These are phyloP conservation scores for Dictyostelium purpureum DNA, from an alignment of 78 protist genomes.

Conservation along the genomic window DNA sequence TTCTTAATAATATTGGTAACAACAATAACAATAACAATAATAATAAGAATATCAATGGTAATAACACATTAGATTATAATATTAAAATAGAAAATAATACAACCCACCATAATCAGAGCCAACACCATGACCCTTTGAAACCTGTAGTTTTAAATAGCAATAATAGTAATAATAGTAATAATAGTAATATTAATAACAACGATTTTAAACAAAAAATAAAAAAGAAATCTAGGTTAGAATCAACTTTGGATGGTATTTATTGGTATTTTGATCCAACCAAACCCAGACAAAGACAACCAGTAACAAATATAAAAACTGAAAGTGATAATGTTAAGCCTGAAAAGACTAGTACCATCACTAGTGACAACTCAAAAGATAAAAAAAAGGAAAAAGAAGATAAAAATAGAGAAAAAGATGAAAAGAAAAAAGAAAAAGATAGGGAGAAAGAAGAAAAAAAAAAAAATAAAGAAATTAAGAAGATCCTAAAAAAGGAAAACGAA, in stretches of 20 bases:
- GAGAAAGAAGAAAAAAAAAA: background rate
- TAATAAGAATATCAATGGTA: background rate
- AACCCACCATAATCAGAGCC: background rate
- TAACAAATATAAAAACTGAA: background rate
- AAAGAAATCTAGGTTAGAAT: conserved; percentile 15
- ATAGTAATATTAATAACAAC: background rate
- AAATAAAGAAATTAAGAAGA: too few relatives aligned
- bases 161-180: background rate
- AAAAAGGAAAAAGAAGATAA: background rate
- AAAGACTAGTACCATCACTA: background rate
- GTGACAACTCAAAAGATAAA: background rate
- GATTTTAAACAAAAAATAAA: background rate
- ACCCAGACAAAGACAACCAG: background rate
- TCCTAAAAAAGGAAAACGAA: background rate
- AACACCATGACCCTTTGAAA: too few relatives aligned
- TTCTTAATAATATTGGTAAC: background rate
- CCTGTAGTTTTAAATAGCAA: background rate
- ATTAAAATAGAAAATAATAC: background rate
- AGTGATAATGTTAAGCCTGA: background rate
- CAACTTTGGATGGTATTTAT: conserved; percentile 14
- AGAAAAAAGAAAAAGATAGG: background rate
- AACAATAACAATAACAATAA: background rate
- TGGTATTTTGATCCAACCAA: background rate
- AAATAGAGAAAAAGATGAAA: background rate
- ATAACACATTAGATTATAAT: background rate